Percentiles rank a stretch among this genome's conserved stretches.
Evolutionary conservation across 768 basidiomycete species (phyloP).

Genomic region (Pisolithus marmoratus): DNA sequence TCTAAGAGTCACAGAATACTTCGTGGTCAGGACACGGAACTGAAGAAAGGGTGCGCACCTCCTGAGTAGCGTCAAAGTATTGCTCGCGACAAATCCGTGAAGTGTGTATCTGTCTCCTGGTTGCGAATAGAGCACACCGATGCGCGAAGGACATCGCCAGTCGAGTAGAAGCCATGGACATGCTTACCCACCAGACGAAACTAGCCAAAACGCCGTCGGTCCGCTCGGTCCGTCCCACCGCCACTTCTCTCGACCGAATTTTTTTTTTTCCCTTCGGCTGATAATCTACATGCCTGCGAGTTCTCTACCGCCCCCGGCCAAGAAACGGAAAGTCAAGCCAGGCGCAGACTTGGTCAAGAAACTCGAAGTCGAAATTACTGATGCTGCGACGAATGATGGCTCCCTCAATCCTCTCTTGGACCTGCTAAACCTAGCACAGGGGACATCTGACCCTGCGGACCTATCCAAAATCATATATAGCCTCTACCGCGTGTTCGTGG

Average conservation of each 20-base stretch:
- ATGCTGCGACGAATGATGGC: slow-evolving; percentile 44
- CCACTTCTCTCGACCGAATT: too few relatives aligned
- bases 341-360: slow-evolving; percentile 27
- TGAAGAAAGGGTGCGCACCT: slow-evolving; percentile 30
- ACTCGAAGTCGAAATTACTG: slow-evolving; percentile 52
- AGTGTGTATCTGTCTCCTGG: slow-evolving; percentile 36
- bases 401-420: slow-evolving; percentile 79
- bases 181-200: background rate
- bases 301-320: slow-evolving; percentile 48
- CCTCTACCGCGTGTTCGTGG: slow-evolving; percentile 70
- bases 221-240: too few relatives aligned
- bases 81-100: slow-evolving; percentile 29
- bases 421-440: slow-evolving; percentile 54
- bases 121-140: slow-evolving; percentile 3
- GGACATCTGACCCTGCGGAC: slow-evolving; percentile 44
- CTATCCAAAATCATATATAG: slow-evolving; percentile 78
- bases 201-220: background rate
- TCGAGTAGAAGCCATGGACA: slow-evolving; percentile 12
- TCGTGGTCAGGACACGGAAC: background rate
- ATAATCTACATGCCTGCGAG: slow-evolving; percentile 25
- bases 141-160: slow-evolving; percentile 3
- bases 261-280: background rate
- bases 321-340: slow-evolving; percentile 42
- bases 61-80: slow-evolving; percentile 40
- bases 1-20: slow-evolving; percentile 20